Base-by-base conservation (phyloP, 345 rosid genomes). In the Eucalyptus cloeziana region DNA sequence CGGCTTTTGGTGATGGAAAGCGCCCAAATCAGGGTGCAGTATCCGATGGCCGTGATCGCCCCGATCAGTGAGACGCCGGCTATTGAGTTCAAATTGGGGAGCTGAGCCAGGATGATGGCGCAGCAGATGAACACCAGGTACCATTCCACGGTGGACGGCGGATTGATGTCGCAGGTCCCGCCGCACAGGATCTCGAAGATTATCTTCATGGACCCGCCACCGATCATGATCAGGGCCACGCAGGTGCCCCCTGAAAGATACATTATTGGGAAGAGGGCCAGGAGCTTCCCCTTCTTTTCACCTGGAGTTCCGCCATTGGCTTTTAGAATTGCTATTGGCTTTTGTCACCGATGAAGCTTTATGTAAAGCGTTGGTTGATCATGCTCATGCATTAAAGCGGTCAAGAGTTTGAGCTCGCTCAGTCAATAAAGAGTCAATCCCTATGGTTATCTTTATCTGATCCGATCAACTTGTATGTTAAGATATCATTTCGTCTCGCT, bases 221-320 rank as follows among this genome's bases (percentile, higher is more conserved):
- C 96, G 56, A 94, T 94, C 90, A 95, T 90, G 89, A 94, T 92
- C 76, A 94, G 79, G 13, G 94, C 89, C 90, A 92, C 95, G 43
- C 95, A 93, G 4, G 95, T 92, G 33, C 97, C 97, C 10, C 95
- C 96, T 2, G 97, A 94, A 60, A 95, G 90, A 62, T 95, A 95
- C 96, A 95, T 93, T 37, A 89, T 91, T 22, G 96, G 97, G 86
- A 95, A 91, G 47, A 94, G 95, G 33, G 95, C 91, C 31, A 92
- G 90, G 85, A 93, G 37, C 91, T 94, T 94, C 86, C 96, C 96
- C 33, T 67, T 83, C 89, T 93, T 95, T 89, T 92, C 94, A 56
- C 95, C 95, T 95, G 93, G 21, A 87, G 81, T 76, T 47, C 64
- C 31, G 33, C 9, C 62, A 79, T 7, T 22, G 85, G 85, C 85